These are phyloP conservation scores for Metschnikowia dekortorum DNA, from an alignment of 805 yeast genomes.

Conservation along the genomic window DNA sequence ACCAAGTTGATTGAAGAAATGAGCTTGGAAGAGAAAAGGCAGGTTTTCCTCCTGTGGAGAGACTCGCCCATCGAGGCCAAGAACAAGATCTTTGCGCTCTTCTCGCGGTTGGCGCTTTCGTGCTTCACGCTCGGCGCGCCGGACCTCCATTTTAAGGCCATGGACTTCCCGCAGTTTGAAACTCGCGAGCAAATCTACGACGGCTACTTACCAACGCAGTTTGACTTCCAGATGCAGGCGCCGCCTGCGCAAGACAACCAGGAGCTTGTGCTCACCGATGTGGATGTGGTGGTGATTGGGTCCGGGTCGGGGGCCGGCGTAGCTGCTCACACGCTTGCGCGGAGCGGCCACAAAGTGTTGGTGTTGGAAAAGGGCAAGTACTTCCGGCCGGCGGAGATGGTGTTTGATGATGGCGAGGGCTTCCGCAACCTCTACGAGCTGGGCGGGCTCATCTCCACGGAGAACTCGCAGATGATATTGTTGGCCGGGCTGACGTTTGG, in stretches of 20 bases:
- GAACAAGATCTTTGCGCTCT: conserved; percentile 31
- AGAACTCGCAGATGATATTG: conserved; percentile 30
- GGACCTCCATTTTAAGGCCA: conserved; percentile 31
- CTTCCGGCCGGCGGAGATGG: conserved; percentile 30
- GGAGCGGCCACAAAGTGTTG: conserved; percentile 40
- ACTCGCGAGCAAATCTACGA: conserved; percentile 26
- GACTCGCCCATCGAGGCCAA: conserved; percentile 34
- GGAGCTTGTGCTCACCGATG: conserved; percentile 33
- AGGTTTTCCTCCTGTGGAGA: conserved; percentile 35
- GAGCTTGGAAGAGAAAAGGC: conserved; percentile 29
- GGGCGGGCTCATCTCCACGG: conserved; percentile 32
- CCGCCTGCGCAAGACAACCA: conserved; percentile 25
- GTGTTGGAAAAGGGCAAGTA: conserved; percentile 51
- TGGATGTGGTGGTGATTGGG: conserved; percentile 47
- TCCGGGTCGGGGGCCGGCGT: conserved; percentile 55
- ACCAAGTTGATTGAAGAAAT: conserved; percentile 34
- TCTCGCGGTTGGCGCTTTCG: conserved; percentile 22
- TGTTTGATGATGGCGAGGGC: conserved; percentile 36
- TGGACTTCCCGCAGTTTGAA: conserved; percentile 36
- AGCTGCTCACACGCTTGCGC: conserved; percentile 42
- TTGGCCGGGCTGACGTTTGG: conserved; percentile 54
- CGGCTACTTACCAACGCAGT: conserved; percentile 20
- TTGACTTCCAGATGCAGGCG: conserved; percentile 26
- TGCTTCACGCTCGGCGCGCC: conserved; percentile 27
- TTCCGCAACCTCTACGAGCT: conserved; percentile 34